Percentiles rank a stretch among this genome's conserved stretches.
Evolutionary conservation across 2,329 filamentous ascomycete species (phyloP).

Genomic region (Cyphellophora europaea): DNA sequence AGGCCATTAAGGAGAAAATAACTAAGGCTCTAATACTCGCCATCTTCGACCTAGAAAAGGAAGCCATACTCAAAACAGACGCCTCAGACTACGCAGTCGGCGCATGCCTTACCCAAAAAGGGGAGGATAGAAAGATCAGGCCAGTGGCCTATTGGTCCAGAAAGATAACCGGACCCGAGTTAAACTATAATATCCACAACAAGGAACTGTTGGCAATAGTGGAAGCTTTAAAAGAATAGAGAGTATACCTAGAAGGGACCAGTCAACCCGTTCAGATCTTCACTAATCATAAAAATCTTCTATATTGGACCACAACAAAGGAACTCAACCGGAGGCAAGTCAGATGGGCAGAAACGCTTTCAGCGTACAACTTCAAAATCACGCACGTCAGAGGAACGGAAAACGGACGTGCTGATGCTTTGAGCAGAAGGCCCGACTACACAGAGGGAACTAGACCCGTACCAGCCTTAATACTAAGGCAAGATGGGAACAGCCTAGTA

Average conservation of each 20-base stretch:
- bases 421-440: no score
- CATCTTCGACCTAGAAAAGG: slow-evolving; percentile 10
- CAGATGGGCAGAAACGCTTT: slow-evolving; percentile 18
- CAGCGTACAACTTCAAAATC: slow-evolving; percentile 20
- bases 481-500: no score
- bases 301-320: slow-evolving; percentile 21
- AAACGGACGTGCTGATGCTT: no score
- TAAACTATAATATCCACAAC: slow-evolving; percentile 6
- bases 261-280: slow-evolving; percentile 3
- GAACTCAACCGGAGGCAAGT: slow-evolving; percentile 19
- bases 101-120: slow-evolving; percentile 12
- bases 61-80: slow-evolving; percentile 17
- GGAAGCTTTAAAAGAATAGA: slow-evolving; percentile 18
- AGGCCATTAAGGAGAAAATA: slow-evolving; percentile 14
- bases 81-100: slow-evolving; percentile 11
- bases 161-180: slow-evolving; percentile 3
- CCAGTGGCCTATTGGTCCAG: slow-evolving; percentile 4
- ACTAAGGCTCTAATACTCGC: slow-evolving; percentile 8
- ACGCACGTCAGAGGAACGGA: slow-evolving; percentile 10
- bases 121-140: slow-evolving; percentile 5
- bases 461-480: no score
- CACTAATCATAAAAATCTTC: slow-evolving; percentile 21
- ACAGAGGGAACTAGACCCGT: no score
- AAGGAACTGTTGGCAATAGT: slow-evolving; percentile 13
- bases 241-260: slow-evolving; percentile 16